These are phyloP conservation scores for Cystoderma amianthinum DNA, from an alignment of 768 basidiomycete genomes.

Conservation along the genomic window DNA sequence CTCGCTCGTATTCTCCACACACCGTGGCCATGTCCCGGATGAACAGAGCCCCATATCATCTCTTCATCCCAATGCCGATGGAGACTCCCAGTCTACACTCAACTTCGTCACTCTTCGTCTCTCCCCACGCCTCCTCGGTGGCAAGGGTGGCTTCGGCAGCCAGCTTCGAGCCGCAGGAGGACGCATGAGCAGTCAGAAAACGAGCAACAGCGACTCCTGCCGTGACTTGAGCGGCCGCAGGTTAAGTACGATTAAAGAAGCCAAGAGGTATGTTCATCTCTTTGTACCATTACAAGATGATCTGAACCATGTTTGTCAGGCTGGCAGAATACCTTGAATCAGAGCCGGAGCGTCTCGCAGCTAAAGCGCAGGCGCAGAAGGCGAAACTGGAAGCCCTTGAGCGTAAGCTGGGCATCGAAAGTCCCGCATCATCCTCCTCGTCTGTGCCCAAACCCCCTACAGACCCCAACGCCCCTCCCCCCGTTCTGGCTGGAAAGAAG, in stretches of 20 bases:
- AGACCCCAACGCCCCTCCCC: slow-evolving; percentile 25
- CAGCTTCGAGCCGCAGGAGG: slow-evolving; percentile 96
- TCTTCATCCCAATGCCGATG: slow-evolving; percentile 12
- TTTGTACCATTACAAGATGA: background rate
- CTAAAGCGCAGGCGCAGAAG: slow-evolving; percentile 68
- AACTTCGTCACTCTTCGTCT: slow-evolving; percentile 63
- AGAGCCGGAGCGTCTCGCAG: slow-evolving; percentile 76
- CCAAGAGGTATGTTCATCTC: slow-evolving; percentile 66
- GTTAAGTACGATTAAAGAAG: slow-evolving; percentile 92
- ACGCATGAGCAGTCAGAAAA: slow-evolving; percentile 94
- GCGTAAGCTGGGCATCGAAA: slow-evolving; percentile 69
- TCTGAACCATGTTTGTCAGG: slow-evolving; percentile 26
- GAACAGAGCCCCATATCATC: slow-evolving; percentile 18
- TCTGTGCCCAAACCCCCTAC: slow-evolving; percentile 18
- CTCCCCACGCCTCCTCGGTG: slow-evolving; percentile 65
- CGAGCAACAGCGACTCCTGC: slow-evolving; percentile 92
- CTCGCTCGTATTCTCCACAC: slow-evolving; percentile 28
- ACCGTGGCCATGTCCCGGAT: slow-evolving; percentile 27
- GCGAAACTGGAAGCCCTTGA: slow-evolving; percentile 84
- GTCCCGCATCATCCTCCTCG: slow-evolving; percentile 8
- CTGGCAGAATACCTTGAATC: slow-evolving; percentile 81
- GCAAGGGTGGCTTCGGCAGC: slow-evolving; percentile 97
- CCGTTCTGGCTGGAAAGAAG: slow-evolving; percentile 64
- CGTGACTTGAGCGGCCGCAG: slow-evolving; percentile 86
- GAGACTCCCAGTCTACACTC: slow-evolving; percentile 8